Evolutionary conservation across 169 alveolate genomes (phyloP), one percentile per base, ranked within the genome.

Genomic region (Cryptosporidium meleagridis): DNA sequence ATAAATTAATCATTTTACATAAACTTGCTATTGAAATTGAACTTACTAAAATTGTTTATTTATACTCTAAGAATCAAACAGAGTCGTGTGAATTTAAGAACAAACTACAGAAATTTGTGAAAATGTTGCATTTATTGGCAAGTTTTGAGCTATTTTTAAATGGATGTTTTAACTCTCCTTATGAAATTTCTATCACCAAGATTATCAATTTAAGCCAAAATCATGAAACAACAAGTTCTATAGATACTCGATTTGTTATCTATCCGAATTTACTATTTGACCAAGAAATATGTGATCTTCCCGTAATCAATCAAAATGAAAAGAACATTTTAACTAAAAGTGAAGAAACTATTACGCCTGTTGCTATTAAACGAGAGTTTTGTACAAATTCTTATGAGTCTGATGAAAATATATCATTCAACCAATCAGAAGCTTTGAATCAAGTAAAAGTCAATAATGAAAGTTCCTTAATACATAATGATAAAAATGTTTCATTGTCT

Each of bases 21-120:
- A 80, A 80, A 14, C 58, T 80, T 21, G 21, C 70, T 58, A 62
- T 44, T 48, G 89, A 80, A 51, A 67, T 61, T 3, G 75, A 80
- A 33, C 35, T 58, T 9, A 65, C 48, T 44, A 35, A 37, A 26
- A 37, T 67, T 10, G 45, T 65, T 21, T 26, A 80, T 39, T 67
- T 48, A 31, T 80, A 9, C 16, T 21, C 8, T 21, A 44, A 61
- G 21, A 62, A 80, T 12, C 41, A 1, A 61, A 16, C 65, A 18
- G 16, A 41, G 2, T 59, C 44, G 7, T 2, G n/a, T 23, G 75
- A 39, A 5, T 44, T 65, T 18, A 23, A 37, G 0, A 80, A 12
- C 12, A 45, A 3, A 39, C 5, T 65, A 18, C 52, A 33, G 58
- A 80, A 62, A 41, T 62, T 80, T 23, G 45, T 67, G 23, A 59